Percentiles rank a stretch among this genome's conserved stretches.
Conservation (phyloP, 305 asterid species). For the Coffea humblotiana region DNA sequence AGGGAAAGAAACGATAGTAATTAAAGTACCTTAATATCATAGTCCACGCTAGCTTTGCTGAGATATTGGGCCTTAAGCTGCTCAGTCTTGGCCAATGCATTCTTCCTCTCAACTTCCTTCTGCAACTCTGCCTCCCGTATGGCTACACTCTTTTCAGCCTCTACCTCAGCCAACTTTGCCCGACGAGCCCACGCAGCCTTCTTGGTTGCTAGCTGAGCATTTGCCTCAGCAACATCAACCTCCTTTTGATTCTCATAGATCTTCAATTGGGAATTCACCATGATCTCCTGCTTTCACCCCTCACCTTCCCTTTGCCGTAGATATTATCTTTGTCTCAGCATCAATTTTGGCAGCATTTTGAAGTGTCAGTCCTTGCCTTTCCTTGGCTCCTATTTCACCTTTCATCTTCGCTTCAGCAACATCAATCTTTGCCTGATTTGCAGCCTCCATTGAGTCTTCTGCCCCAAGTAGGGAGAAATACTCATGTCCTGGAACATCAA, state of each 20-base stretch:
- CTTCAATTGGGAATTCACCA: conserved; percentile 38
- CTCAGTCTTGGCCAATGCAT: conserved; percentile 32
- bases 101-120: conserved; percentile 45
- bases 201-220: conserved; percentile 39
- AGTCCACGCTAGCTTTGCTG: conserved; percentile 17
- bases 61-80: conserved; percentile 14
- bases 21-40: not conserved
- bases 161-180: conserved; percentile 35
- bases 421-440: conserved; percentile 41
- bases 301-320: conserved; percentile 40
- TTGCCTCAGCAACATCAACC: conserved; percentile 50
- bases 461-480: conserved; percentile 51
- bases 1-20: too few species aligned
- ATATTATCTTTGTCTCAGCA: conserved; percentile 44
- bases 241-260: conserved; percentile 40
- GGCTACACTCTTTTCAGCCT: conserved; percentile 25
- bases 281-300: conserved; percentile 41
- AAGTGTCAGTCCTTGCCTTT: conserved; percentile 34
- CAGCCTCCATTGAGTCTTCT: conserved; percentile 57
- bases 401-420: too few species aligned
- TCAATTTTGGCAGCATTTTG: conserved; percentile 54
- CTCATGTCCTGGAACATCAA: conserved; percentile 49
- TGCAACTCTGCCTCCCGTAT: conserved; percentile 47
- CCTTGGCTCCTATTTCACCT: conserved; percentile 30
- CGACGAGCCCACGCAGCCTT: conserved; percentile 46